Percentiles rank a stretch among this genome's conserved stretches.
phyloP scores from a whole-genome alignment of 352 stramenopile species.

The Globisporangium nodosum region DNA sequence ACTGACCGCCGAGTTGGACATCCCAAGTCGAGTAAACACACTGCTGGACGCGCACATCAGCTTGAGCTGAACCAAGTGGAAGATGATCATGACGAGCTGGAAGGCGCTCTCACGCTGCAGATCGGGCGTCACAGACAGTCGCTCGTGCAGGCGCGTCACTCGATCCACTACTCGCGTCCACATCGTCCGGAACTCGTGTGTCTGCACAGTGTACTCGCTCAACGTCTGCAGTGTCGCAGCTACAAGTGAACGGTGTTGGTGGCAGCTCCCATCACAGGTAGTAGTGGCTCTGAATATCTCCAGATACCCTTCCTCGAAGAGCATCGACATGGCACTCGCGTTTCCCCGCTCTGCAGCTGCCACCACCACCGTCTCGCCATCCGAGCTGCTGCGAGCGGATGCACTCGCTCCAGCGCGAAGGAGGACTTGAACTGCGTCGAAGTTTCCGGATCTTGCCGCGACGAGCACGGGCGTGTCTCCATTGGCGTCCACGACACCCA shows the following conservation, averaged over 20 bases:
- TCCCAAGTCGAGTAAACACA: neutral
- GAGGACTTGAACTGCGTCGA: neutral
- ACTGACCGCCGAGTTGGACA: neutral
- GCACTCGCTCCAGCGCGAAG: neutral
- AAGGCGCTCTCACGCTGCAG: neutral
- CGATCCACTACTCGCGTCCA: neutral
- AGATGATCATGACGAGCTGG: neutral
- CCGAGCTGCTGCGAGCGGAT: neutral
- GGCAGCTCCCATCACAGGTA: too few species aligned
- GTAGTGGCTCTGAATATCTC: too few species aligned
- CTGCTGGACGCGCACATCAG: neutral
- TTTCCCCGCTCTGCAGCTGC: neutral
- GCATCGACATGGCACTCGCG: neutral
- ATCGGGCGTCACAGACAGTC: neutral
- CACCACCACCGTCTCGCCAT: neutral
- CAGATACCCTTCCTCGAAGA: neutral
- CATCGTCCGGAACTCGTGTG: constrained; percentile 1
- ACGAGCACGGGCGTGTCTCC: neutral
- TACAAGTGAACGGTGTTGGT: neutral
- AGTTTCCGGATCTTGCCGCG: neutral
- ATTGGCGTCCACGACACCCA: neutral
- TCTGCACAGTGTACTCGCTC: neutral
- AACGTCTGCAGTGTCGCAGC: neutral
- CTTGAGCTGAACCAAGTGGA: neutral
- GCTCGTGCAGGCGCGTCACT: neutral